phyloP scores from a whole-genome alignment of 306 rosid species.

The Vigna trinervia region DNA sequence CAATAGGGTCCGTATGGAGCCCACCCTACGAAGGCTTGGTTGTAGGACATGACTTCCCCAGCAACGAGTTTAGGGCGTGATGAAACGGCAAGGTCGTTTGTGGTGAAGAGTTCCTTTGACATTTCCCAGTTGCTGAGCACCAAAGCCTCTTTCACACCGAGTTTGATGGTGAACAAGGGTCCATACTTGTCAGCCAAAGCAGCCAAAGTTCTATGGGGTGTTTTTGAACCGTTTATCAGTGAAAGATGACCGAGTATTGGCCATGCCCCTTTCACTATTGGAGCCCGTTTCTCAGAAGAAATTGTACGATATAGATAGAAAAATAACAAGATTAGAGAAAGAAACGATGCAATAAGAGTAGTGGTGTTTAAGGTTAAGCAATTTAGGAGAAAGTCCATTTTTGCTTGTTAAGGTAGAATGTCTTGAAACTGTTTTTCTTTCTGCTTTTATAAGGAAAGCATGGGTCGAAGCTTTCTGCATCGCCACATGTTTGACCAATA shows the following conservation, averaged over 20 bases:
- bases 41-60: slow-evolving; percentile 29
- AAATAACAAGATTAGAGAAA: slow-evolving; percentile 11
- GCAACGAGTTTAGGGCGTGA: slow-evolving; percentile 35
- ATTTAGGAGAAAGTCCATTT: slow-evolving; percentile 37
- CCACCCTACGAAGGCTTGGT: slow-evolving; percentile 37
- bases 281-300: neutral
- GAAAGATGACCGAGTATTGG: slow-evolving; percentile 51
- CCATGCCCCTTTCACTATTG: slow-evolving; percentile 45
- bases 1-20: slow-evolving; percentile 51
- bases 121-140: slow-evolving; percentile 49
- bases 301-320: slow-evolving; percentile 14
- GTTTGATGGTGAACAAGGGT: slow-evolving; percentile 44
- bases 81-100: neutral
- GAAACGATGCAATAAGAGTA: neutral
- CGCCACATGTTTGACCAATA: neutral
- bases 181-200: slow-evolving; percentile 46
- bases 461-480: neutral
- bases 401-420: neutral
- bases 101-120: slow-evolving; percentile 51
- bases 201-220: slow-evolving; percentile 38
- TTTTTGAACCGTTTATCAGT: neutral
- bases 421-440: neutral
- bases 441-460: neutral
- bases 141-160: slow-evolving; percentile 24
- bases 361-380: neutral